Evolutionary conservation across 1,284 basidiomycete species (phyloP).

Genomic region (Irpex lacteus): DNA sequence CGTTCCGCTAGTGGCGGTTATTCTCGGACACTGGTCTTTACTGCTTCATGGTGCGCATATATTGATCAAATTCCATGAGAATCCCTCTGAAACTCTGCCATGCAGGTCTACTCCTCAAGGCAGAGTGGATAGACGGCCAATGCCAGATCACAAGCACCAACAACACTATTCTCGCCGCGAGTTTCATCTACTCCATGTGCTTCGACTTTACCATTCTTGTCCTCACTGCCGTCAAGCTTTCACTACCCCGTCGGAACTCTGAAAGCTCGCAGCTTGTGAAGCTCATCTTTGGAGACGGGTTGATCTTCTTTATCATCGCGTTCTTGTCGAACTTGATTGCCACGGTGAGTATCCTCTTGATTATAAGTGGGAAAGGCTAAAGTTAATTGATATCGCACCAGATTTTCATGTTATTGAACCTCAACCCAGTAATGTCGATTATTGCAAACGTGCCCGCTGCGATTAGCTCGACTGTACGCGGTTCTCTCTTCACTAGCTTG

Average conservation of each 20-base stretch:
- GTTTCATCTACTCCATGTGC: conserved; percentile 70
- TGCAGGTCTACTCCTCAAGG: conserved; percentile 55
- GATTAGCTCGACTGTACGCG: conserved; percentile 28
- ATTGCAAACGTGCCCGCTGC: conserved; percentile 34
- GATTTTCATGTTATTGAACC: conserved; percentile 31
- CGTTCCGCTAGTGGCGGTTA: conserved; percentile 49
- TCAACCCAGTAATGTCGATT: conserved; percentile 32
- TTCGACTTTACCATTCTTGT: conserved; percentile 65
- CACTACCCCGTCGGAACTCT: conserved; percentile 17
- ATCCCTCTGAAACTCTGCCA: background rate
- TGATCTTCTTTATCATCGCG: conserved; percentile 33
- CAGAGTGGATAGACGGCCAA: conserved; percentile 44
- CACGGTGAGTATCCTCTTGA: background rate
- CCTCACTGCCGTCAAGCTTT: conserved; percentile 49
- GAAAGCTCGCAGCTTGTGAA: conserved; percentile 27
- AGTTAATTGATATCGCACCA: conserved; percentile 23
- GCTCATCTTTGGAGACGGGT: conserved; percentile 30
- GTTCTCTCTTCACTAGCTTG: background rate
- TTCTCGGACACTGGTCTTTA: conserved; percentile 71
- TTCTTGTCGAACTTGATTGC: background rate
- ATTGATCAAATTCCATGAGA: conserved; percentile 26
- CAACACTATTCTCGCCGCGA: conserved; percentile 55
- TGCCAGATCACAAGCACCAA: conserved; percentile 57
- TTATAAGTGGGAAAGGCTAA: conserved; percentile 11
- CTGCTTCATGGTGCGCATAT: conserved; percentile 50